phyloP scores from a whole-genome alignment of 495 filamentous ascomycete genomes.

The Staphylotrichum tortipilum region DNA sequence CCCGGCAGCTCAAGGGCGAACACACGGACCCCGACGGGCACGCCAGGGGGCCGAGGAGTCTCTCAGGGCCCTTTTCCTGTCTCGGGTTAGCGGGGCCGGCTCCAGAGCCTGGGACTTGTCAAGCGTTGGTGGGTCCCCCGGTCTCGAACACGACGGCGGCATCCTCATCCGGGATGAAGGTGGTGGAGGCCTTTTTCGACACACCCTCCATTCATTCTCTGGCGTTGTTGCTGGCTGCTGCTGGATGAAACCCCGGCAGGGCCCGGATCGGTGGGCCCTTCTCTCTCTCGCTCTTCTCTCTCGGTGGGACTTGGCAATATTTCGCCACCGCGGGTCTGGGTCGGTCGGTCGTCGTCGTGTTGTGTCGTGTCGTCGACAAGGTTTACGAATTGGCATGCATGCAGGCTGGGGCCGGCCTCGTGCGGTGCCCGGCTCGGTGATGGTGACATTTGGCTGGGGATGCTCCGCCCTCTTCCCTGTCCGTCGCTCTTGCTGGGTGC shows the following conservation, averaged over 20 bases:
- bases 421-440: too few species aligned
- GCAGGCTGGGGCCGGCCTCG: too few species aligned
- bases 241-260: conserved; percentile 6
- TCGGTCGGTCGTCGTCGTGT: too few species aligned
- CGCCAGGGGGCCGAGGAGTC: too few species aligned
- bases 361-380: not conserved
- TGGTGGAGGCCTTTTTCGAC: conserved; percentile 9
- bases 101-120: conserved; percentile 5
- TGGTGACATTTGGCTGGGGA: too few species aligned
- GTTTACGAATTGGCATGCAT: not conserved
- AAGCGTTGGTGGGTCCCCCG: conserved; percentile 4
- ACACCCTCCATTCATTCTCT: conserved; percentile 1
- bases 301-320: conserved; percentile 4
- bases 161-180: conserved; percentile 5
- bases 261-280: conserved; percentile 6
- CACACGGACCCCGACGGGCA: too few species aligned
- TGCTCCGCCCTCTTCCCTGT: too few species aligned
- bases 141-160: conserved; percentile 13
- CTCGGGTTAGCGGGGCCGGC: conserved; percentile 1
- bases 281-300: too few species aligned
- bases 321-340: conserved; percentile 9
- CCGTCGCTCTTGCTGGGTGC: too few species aligned
- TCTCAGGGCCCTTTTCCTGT: not conserved
- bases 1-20: too few species aligned
- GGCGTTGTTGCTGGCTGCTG: too few species aligned